These are phyloP conservation scores for Heliosperma pusillum DNA, from an alignment of 148 eudicot species.

Conservation along the genomic window DNA sequence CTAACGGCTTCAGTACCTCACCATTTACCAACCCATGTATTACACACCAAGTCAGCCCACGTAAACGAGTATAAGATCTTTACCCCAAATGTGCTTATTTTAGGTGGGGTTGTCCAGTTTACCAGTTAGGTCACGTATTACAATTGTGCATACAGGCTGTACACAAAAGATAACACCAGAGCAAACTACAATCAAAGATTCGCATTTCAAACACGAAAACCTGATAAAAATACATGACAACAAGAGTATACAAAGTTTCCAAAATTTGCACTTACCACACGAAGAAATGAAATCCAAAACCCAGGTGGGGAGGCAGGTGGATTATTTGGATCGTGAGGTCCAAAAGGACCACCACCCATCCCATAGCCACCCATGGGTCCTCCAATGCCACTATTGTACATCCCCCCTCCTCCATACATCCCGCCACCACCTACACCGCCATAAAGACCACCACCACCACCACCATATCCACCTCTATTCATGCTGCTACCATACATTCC, in stretches of 20 bases:
- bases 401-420: slow-evolving; percentile 30
- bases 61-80: not conserved
- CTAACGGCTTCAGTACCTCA: too few species aligned
- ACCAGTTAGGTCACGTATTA: not conserved
- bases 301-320: slow-evolving; percentile 94
- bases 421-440: slow-evolving; percentile 23
- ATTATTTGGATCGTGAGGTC: slow-evolving; percentile 86
- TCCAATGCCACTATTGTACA: slow-evolving; percentile 15
- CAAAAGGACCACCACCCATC: slow-evolving; percentile 42
- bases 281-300: slow-evolving; percentile 89
- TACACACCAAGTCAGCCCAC: too few species aligned
- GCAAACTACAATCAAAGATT: not conserved
- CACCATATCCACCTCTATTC: slow-evolving; percentile 65
- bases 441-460: slow-evolving; percentile 46
- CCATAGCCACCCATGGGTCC: slow-evolving; percentile 18
- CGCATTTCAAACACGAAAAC: not conserved
- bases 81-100: not conserved
- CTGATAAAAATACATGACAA: not conserved
- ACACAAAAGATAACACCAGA: not conserved
- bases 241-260: not conserved
- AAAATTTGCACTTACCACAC: slow-evolving; percentile 58
- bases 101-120: not conserved
- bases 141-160: not conserved
- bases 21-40: too few species aligned
- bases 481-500: slow-evolving; percentile 56